Evolutionary conservation across 495 filamentous ascomycete species (phyloP), one percentile per base, ranked within the genome.

Genomic region (Glarea lozoyensis): DNA sequence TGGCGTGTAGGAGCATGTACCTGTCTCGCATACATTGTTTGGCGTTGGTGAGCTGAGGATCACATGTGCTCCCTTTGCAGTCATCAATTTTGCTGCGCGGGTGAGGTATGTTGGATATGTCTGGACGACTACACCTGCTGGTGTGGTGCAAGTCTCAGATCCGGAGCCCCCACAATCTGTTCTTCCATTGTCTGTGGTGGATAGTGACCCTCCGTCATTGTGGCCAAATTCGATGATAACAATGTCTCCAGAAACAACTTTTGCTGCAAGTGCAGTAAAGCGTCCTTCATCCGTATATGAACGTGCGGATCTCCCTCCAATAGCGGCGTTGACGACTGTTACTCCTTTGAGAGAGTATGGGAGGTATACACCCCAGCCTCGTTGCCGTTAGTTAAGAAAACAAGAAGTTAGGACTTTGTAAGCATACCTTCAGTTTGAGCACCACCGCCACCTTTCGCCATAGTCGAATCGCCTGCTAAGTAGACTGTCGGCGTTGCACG

Each of bases 41-140:
- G 80, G 80, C 2, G 80, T 84, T 39, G 73, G 76, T 12, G 63
- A 68, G 10, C 67, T 68, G 31, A 83, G 65, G n/a, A 84, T 61
- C 23, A 83, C 80, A 13, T 66, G 64, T 10, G 78, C 80, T 11
- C 80, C 80, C 52, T 80, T 79, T 37, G 63, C 64, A 19, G 66
- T 53, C 51, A 77, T 70, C 36, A 57, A 49, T 34, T 61, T 59
- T 12, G 74, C 63, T 10, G 78, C 76, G 43, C 70, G 67, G 54
- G 71, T 63, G 37, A 82, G 43, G 57, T 80, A 80, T 2, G 53
- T 55, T 11, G 48, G 40, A 30, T 52, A 52, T 6, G 48, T 55
- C 31, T 55, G 49, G 1, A 52, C 48, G 6, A 52, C 37, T 2
- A 37, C 45, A 6, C 45, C 47, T 9, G 39, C 37, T 10, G 41